Conservation (phyloP, 441 rosid species). For the Erysimum cheiri region DNA sequence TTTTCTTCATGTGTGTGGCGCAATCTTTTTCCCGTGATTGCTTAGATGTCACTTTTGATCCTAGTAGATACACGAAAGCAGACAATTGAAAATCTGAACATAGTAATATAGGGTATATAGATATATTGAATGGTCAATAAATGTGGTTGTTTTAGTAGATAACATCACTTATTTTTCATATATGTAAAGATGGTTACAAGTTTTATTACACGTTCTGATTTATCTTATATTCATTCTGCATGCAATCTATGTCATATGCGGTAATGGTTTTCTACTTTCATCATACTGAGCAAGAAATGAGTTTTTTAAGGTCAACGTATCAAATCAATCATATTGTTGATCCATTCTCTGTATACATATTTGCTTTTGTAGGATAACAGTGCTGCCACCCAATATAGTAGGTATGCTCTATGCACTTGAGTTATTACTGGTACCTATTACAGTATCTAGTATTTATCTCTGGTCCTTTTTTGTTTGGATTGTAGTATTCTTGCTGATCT, state of each 20-base stretch:
- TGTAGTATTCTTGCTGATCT: constrained; percentile 43
- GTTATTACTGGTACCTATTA: constrained; percentile 29
- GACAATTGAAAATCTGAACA: background rate
- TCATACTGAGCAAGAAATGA: constrained; percentile 8
- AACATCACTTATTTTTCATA: background rate
- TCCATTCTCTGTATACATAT: constrained; percentile 17
- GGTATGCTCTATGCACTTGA: constrained; percentile 57
- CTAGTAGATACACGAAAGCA: constrained; percentile 15
- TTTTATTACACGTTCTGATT: constrained; percentile 16
- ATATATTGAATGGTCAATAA: constrained; percentile 3
- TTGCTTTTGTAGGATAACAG: constrained; percentile 75
- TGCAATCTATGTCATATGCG: background rate
- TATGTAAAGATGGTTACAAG: background rate
- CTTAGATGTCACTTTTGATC: constrained; percentile 16
- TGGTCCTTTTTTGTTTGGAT: constrained; percentile 29
- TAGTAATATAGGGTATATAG: constrained; percentile 1
- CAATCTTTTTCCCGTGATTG: constrained; percentile 22
- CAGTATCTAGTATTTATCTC: constrained; percentile 27
- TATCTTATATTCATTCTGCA: background rate
- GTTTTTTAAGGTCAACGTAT: background rate
- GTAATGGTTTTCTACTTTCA: constrained; percentile 9
- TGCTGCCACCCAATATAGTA: constrained; percentile 62
- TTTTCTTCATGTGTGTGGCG: background rate
- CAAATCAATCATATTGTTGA: constrained; percentile 23
- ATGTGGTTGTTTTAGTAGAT: constrained; percentile 1